Conservation (phyloP, 768 basidiomycete species). For the Suillus subluteus region DNA sequence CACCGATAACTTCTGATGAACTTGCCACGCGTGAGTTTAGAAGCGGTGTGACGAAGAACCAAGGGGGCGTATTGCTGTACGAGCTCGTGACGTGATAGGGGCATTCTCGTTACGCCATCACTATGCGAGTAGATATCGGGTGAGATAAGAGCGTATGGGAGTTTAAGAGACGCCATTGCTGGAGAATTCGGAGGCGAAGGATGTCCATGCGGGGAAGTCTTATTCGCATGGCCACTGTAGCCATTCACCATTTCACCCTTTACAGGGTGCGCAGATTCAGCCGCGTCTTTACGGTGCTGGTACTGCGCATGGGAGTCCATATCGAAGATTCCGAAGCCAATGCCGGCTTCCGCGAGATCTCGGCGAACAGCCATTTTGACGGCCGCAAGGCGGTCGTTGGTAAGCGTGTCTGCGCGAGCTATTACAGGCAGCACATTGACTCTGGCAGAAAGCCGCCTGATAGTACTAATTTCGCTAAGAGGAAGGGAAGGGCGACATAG, state of each 20-base stretch:
- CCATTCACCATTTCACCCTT: constrained; percentile 59
- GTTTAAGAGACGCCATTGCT: constrained; percentile 59
- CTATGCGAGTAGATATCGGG: constrained; percentile 86
- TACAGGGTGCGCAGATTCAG: constrained; percentile 43
- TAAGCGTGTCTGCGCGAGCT: constrained; percentile 78
- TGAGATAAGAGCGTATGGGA: constrained; percentile 85
- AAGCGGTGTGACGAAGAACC: constrained; percentile 41
- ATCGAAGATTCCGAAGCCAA: constrained; percentile 91
- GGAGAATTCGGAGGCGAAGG: constrained; percentile 73
- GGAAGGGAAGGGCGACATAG: constrained; percentile 71
- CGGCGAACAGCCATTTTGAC: constrained; percentile 80
- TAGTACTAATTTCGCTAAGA: constrained; percentile 70
- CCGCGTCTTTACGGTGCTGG: constrained; percentile 47
- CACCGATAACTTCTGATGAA: constrained; percentile 79
- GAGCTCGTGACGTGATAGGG: constrained; percentile 70
- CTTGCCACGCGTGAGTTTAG: constrained; percentile 60
- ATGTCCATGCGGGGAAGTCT: constrained; percentile 49
- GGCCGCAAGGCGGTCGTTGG: constrained; percentile 78
- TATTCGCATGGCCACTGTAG: constrained; percentile 54
- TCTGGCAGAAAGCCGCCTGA: constrained; percentile 77
- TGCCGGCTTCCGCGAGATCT: constrained; percentile 83
- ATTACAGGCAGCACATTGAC: constrained; percentile 90
- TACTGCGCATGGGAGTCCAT: constrained; percentile 59
- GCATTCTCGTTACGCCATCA: constrained; percentile 67
- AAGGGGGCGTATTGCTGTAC: constrained; percentile 74